Percentiles rank a stretch among this genome's conserved stretches.
Evolutionary conservation across 2,329 filamentous ascomycete genomes (phyloP).

Genomic region (Penicillium sp.): DNA sequence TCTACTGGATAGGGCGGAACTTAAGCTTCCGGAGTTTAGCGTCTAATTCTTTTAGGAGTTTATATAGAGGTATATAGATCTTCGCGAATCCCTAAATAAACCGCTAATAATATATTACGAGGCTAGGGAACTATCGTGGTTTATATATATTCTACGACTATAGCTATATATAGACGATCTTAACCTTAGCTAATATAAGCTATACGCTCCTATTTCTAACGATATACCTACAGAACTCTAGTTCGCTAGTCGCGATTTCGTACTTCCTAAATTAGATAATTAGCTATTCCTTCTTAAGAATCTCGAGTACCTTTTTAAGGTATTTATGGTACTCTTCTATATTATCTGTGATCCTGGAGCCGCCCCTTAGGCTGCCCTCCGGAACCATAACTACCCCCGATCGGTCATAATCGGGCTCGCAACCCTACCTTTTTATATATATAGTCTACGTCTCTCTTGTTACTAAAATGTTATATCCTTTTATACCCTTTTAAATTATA

Average conservation of each 20-base stretch:
- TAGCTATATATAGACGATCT: not conserved
- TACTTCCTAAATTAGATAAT: not conserved
- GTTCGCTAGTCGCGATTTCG: not conserved
- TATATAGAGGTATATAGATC: not conserved
- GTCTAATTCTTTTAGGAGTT: not conserved
- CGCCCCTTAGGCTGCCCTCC: no score
- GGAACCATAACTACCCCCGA: no score
- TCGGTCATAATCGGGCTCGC: no score
- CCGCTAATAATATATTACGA: not conserved
- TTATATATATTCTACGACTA: not conserved
- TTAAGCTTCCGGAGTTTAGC: not conserved
- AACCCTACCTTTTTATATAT: no score
- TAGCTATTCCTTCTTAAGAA: not conserved
- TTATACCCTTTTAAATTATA: no score
- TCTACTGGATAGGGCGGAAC: not conserved
- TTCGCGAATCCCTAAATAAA: not conserved
- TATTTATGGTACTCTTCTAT: not conserved
- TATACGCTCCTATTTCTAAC: not conserved
- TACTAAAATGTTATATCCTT: no score
- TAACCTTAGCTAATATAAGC: not conserved
- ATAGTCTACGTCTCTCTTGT: no score
- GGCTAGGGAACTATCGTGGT: not conserved
- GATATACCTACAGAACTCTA: not conserved
- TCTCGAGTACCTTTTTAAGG: not conserved
- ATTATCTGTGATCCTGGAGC: no score